Evolutionary conservation across 352 stramenopile genomes (phyloP), one percentile per base, ranked within the genome.

Genomic region (Pythium pyrilobum): DNA sequence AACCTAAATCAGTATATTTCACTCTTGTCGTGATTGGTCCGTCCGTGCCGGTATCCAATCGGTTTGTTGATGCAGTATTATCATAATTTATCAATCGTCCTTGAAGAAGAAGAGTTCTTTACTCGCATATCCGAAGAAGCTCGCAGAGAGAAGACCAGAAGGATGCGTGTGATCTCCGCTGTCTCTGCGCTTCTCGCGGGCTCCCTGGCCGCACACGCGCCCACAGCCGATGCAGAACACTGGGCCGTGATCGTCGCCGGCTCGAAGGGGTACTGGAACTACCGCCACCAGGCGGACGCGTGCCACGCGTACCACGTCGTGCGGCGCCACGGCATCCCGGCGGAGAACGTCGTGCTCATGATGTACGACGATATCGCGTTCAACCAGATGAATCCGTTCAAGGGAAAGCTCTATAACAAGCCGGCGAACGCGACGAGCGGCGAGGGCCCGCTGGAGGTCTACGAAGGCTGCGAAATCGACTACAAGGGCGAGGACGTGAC

Each of bases 271-370:
- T 97, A 92, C 71, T 80, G 66, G 56, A 97, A 97, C 77, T 97
- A 97, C 69, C 70, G 88, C 25, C 90, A 97, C 70, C 87, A 97
- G 48, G 74, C 89, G 9, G 87, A 97, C 62, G 83, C 71, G 21
- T 94, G 83, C 52, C 90, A 97, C 59, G 87, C 87, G 18, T 97
- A 97, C 71, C 89, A 97, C 56, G 77, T 96, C 31, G 79, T 97
- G 33, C 77, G 78, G 1, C 71, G 74, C 40, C 86, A 96, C 57
- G 90, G 90, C 11, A 95, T 97, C 34, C 79, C 85, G 9, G 65
- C 49, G 13, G 83, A 96, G 44, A 91, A 95, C 53, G 87, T 97
- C 31, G 79, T 97, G 52, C 77, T 96, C 34, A 96, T 97, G 87
- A 96, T 92, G 82, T 96, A 93, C 69, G 86, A 97, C 62, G 90